Evolutionary conservation across 2,329 filamentous ascomycete species (phyloP).

Genomic region (Penicillium sumatraense): DNA sequence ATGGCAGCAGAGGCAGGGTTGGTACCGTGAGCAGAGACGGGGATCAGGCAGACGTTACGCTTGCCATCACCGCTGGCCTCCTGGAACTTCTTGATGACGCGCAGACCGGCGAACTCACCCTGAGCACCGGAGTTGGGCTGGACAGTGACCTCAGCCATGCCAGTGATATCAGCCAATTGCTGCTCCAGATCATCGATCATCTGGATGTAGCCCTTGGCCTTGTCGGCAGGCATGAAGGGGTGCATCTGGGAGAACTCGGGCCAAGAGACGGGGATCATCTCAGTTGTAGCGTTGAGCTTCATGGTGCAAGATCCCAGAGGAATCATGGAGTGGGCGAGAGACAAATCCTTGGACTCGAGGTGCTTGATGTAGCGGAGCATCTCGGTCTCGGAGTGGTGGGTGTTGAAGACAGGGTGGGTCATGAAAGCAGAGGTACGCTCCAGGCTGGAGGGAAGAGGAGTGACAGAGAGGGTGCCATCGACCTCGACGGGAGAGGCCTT

Average conservation of each 20-base stretch:
- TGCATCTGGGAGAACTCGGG: conserved; percentile 78
- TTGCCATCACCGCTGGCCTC: conserved; percentile 67
- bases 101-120: conserved; percentile 89
- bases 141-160: conserved; percentile 85
- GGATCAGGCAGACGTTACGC: conserved; percentile 91
- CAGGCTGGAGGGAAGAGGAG: conserved; percentile 58
- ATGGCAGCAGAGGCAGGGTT: conserved; percentile 95
- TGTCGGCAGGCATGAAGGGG: conserved; percentile 71
- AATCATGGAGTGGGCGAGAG: conserved; percentile 96
- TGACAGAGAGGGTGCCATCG: conserved; percentile 41
- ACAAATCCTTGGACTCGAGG: conserved; percentile 91
- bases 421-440: conserved; percentile 76
- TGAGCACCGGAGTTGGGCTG: conserved; percentile 97
- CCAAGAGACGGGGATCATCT: conserved; percentile 86
- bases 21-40: conserved; percentile 92
- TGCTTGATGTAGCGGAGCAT: conserved; percentile 92
- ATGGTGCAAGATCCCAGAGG: conserved; percentile 96
- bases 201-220: conserved; percentile 69
- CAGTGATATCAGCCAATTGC: conserved; percentile 81
- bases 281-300: conserved; percentile 93
- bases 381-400: conserved; percentile 92
- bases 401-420: conserved; percentile 92
- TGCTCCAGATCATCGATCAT: conserved; percentile 74
- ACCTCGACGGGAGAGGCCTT: conserved; percentile 37
- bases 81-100: conserved; percentile 84